These are phyloP conservation scores for Aspergillus incahuasiensis DNA, from an alignment of 495 filamentous ascomycete genomes.

Conservation along the genomic window DNA sequence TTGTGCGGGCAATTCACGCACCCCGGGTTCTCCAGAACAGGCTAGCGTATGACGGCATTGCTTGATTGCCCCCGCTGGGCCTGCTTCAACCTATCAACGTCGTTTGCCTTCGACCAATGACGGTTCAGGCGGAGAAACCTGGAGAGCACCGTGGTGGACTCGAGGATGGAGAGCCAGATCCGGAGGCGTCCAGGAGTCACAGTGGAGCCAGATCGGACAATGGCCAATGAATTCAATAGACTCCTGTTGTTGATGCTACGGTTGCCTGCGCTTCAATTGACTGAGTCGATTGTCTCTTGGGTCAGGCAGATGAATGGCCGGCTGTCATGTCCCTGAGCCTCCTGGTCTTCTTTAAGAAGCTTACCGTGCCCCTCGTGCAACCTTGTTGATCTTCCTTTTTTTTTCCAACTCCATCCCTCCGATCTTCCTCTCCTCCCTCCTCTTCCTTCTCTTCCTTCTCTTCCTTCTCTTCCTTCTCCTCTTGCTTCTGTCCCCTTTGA, in stretches of 20 bases:
- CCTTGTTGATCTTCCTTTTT: constrained; percentile 10
- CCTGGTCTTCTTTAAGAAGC: constrained; percentile 8
- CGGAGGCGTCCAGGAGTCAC: constrained; percentile 1
- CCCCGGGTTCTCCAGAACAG: constrained; percentile 20
- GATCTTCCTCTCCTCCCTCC: not conserved
- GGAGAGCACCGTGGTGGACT: constrained; percentile 8
- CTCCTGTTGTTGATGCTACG: not conserved
- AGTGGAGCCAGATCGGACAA: not conserved
- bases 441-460: not conserved
- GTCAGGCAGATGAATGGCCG: not conserved
- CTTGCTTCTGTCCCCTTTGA: not conserved
- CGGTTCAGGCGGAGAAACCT: constrained; percentile 6
- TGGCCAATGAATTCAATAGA: not conserved
- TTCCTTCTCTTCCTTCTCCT: not conserved
- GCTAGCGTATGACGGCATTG: constrained; percentile 14
- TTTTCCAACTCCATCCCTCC: not conserved
- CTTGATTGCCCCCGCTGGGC: not conserved
- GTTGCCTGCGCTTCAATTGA: not conserved
- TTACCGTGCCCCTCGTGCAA: constrained; percentile 8
- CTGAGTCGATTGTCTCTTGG: not conserved
- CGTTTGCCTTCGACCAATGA: not conserved
- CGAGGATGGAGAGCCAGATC: not conserved
- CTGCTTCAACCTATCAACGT: not conserved
- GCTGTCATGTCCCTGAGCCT: constrained; percentile 6
- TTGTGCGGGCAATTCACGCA: no score